These are phyloP conservation scores for Aspergillus novoparasiticus DNA, from an alignment of 2,329 filamentous ascomycete genomes.

Conservation along the genomic window DNA sequence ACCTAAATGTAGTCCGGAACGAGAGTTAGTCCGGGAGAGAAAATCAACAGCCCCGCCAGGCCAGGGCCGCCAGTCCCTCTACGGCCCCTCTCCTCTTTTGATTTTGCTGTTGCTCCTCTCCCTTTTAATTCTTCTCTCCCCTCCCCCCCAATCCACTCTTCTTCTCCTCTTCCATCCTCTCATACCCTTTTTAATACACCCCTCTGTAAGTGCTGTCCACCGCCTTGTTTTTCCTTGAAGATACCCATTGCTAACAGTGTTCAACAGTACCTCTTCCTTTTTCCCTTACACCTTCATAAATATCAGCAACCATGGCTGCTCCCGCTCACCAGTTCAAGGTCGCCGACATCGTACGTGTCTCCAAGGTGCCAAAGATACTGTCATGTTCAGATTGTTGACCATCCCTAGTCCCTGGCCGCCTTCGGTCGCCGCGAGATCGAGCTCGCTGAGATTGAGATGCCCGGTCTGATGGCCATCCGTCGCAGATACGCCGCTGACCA, in stretches of 20 bases:
- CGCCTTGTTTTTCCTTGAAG: constrained; percentile 2
- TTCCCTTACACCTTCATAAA: not conserved
- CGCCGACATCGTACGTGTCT: constrained; percentile 73
- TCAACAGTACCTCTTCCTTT: constrained; percentile 9
- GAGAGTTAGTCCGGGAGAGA: not conserved
- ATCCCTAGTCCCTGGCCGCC: constrained; percentile 74
- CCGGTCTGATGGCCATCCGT: constrained; percentile 94
- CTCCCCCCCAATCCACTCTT: constrained; percentile 9
- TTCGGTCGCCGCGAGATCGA: constrained; percentile 99
- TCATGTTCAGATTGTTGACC: constrained; percentile 10
- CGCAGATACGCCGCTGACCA: constrained; percentile 89
- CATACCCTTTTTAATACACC: not conserved
- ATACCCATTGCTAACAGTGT: constrained; percentile 6
- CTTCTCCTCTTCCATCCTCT: constrained; percentile 6
- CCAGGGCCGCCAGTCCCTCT: not conserved
- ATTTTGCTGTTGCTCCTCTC: constrained; percentile 13
- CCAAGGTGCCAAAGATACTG: not conserved
- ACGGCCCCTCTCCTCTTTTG: constrained; percentile 13
- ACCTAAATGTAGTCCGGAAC: not conserved
- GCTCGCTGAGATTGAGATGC: constrained; percentile 95
- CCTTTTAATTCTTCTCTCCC: constrained; percentile 13
- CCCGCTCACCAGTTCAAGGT: constrained; percentile 97
- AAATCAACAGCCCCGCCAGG: constrained; percentile 12
- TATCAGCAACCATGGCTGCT: constrained; percentile 58
- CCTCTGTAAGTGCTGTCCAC: not conserved